phyloP scores from a whole-genome alignment of 2,329 filamentous ascomycete genomes.

The Sclerotinia nivalis region DNA sequence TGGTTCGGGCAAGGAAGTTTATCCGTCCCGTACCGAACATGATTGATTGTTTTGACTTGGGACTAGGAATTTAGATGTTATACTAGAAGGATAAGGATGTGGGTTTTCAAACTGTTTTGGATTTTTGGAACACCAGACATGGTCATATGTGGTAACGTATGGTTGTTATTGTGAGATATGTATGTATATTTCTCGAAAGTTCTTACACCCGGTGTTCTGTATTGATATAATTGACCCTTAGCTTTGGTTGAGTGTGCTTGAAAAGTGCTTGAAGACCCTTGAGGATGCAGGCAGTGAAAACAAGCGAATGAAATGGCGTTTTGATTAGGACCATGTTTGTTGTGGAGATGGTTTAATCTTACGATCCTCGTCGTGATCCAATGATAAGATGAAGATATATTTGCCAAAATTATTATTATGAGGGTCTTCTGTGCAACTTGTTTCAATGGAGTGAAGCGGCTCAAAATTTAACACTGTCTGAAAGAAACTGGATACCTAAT shows the following conservation, averaged over 20 bases:
- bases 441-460: not conserved
- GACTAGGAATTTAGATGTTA: not conserved
- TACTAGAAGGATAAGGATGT: not conserved
- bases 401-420: constrained; percentile 4
- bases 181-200: not conserved
- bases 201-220: not conserved
- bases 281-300: constrained; percentile 7
- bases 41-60: not conserved
- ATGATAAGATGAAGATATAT: constrained; percentile 19
- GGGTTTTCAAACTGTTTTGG: constrained; percentile 1
- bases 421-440: not conserved
- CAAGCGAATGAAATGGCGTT: constrained; percentile 10
- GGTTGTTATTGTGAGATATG: not conserved
- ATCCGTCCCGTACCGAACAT: not conserved
- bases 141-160: not conserved
- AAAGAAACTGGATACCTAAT: not conserved
- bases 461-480: not conserved
- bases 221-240: not conserved
- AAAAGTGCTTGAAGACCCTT: not conserved
- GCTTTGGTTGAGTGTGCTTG: not conserved
- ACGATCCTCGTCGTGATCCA: not conserved
- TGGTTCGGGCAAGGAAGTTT: constrained; percentile 5
- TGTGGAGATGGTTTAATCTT: constrained; percentile 20
- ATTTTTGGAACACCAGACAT: not conserved
- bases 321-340: not conserved